A percentile compares a stretch with the other conserved stretches of the same genome.
Evolutionary conservation across 345 rosid genomes (phyloP).

Genomic region (Hypericum perforatum): DNA sequence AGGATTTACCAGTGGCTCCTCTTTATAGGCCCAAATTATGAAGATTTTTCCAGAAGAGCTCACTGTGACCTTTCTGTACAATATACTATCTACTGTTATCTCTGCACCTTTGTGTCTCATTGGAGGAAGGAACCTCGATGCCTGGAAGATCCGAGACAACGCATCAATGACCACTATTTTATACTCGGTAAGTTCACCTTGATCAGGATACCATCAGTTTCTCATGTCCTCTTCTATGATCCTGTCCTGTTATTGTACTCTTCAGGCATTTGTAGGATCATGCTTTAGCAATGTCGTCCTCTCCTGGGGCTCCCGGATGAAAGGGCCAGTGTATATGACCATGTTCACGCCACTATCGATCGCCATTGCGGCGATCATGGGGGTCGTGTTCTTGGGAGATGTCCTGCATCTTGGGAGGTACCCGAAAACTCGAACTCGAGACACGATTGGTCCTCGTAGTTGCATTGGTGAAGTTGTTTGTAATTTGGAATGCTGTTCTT

Average conservation of each 20-base stretch:
- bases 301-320: background rate
- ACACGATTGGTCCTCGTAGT: too few species aligned
- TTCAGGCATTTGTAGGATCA: background rate
- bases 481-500: too few species aligned
- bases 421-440: too few species aligned
- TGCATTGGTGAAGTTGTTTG: too few species aligned
- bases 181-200: background rate
- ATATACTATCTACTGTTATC: background rate
- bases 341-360: background rate
- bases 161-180: background rate
- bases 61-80: background rate
- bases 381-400: background rate
- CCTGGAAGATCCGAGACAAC: background rate
- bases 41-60: conserved; percentile 4
- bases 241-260: background rate
- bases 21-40: background rate
- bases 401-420: conserved; percentile 1
- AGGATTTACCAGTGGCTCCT: background rate
- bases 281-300: background rate
- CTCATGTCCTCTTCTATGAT: background rate
- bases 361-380: background rate
- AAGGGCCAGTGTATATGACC: background rate
- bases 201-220: background rate
- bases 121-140: background rate
- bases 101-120: background rate